Percentiles rank a stretch among this genome's conserved stretches.
Evolutionary conservation across 495 filamentous ascomycete genomes (phyloP).

Genomic region (Penicillium dipodomyicola): DNA sequence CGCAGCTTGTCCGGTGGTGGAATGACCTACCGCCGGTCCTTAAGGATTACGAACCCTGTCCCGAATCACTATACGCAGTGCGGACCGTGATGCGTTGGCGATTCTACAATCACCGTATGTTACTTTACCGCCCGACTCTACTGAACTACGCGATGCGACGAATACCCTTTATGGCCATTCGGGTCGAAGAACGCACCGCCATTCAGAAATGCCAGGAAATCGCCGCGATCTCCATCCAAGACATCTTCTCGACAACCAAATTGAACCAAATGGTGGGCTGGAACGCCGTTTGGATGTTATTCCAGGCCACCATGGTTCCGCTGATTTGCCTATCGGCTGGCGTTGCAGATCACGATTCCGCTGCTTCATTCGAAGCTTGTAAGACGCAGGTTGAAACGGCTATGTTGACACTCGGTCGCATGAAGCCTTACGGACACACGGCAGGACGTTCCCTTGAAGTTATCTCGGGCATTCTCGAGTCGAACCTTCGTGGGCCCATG

Average conservation of each 20-base stretch:
- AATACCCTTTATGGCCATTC: constrained; percentile 46
- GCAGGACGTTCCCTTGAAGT: constrained; percentile 62
- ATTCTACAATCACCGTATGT: constrained; percentile 68
- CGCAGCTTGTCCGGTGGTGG: constrained; percentile 63
- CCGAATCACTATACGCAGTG: constrained; percentile 61
- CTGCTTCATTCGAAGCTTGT: constrained; percentile 41
- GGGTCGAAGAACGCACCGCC: constrained; percentile 60
- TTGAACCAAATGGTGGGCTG: constrained; percentile 72
- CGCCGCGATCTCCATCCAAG: constrained; percentile 61
- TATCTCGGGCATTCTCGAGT: constrained; percentile 62
- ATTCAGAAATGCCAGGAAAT: constrained; percentile 62
- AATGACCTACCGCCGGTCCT: constrained; percentile 62
- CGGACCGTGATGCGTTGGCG: constrained; percentile 74
- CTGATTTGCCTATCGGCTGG: constrained; percentile 57
- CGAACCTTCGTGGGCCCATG: constrained; percentile 21
- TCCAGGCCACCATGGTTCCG: constrained; percentile 73
- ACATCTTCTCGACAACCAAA: constrained; percentile 57
- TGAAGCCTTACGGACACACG: constrained; percentile 62
- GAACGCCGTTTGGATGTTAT: constrained; percentile 73
- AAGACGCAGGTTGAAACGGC: constrained; percentile 58
- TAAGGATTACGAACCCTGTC: constrained; percentile 60
- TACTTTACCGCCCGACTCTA: constrained; percentile 66
- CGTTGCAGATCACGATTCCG: constrained; percentile 40
- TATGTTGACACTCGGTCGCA: constrained; percentile 60
- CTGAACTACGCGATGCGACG: constrained; percentile 63